A percentile compares a stretch with the other conserved stretches of the same genome.
Evolutionary conservation across 768 basidiomycete species (phyloP).

Genomic region (Phlebiopsis flavidoalba): DNA sequence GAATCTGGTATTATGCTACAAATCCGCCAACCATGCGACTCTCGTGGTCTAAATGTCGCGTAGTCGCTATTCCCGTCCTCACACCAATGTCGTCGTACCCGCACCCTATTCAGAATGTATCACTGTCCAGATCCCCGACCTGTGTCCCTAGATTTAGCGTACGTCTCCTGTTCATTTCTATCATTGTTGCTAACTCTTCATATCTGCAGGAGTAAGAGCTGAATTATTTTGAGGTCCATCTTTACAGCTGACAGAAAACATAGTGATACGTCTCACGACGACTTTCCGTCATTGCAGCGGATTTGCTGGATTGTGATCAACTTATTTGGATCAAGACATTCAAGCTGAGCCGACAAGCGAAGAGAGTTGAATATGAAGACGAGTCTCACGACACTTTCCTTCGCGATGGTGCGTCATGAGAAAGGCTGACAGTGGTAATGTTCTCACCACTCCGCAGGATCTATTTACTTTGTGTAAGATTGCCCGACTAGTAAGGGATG

Average conservation of each 20-base stretch:
- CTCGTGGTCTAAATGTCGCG: neutral
- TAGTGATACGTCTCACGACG: conserved; percentile 1
- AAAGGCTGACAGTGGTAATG: neutral
- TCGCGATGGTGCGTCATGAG: neutral
- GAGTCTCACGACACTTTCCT: neutral
- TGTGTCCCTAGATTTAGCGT: neutral
- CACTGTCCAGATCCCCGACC: neutral
- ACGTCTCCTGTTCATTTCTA: neutral
- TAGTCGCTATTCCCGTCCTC: neutral
- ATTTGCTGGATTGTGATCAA: neutral
- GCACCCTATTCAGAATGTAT: neutral
- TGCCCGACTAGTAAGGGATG: neutral
- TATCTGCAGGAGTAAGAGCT: neutral
- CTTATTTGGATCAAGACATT: conserved; percentile 6
- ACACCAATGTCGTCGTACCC: neutral
- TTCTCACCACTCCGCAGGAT: neutral
- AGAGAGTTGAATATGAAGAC: neutral
- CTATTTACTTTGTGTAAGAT: conserved; percentile 1
- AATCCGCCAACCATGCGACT: neutral
- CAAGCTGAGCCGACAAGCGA: neutral
- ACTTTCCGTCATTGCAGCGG: neutral
- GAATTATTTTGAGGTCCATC: too few species aligned
- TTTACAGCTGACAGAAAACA: neutral
- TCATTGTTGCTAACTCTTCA: neutral
- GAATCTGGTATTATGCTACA: neutral